Evolutionary conservation across 306 rosid species (phyloP), one percentile per base, ranked within the genome.

Genomic region (Canavalia gladiata): DNA sequence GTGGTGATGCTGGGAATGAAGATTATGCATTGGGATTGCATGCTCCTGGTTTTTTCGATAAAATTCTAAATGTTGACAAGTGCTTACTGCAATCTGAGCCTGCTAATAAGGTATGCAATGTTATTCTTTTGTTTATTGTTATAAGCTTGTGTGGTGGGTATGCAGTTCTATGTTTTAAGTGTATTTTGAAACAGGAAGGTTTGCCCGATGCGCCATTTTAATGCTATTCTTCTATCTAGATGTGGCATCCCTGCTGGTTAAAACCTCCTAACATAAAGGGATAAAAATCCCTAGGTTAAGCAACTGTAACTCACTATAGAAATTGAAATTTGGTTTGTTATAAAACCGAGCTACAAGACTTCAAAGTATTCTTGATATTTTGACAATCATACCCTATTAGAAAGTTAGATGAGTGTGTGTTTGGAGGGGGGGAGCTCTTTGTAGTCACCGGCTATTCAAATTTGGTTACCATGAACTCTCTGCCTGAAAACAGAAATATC

Each of bases 11-110:
- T 66, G 95, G 82, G 8, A 82, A 71, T 65, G 84, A 75, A 30
- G 84, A 82, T 70, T 83, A 88, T 86, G 93, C 98, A 8, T 72
- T 94, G 33, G 98, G 98, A 74, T 83, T 94, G 81, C 98, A 92
- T 83, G 94, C 88, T 74, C 98, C 98, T 29, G 95, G 95, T 1
- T 92, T 78, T 82, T 94, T 92, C 63, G 95, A 94, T 79, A 94
- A 90, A 89, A 77, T 90, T 84, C 78, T 94, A 58, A 84, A 94
- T 70, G 87, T 92, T 67, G 90, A 94, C 79, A 92, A 82, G 81
- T 94, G 98, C 88, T 90, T 94, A 39, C 80, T 94, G 81, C 98
- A 94, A 83, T 83, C 86, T 72, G 89, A 84, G 84, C 95, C 95
- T 64, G 92, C 98, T 66, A 88, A 94, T 78, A 85, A 82, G 94